These are phyloP conservation scores for Thraustochytrium sp. DNA, from an alignment of 352 stramenopile genomes.

Conservation along the genomic window DNA sequence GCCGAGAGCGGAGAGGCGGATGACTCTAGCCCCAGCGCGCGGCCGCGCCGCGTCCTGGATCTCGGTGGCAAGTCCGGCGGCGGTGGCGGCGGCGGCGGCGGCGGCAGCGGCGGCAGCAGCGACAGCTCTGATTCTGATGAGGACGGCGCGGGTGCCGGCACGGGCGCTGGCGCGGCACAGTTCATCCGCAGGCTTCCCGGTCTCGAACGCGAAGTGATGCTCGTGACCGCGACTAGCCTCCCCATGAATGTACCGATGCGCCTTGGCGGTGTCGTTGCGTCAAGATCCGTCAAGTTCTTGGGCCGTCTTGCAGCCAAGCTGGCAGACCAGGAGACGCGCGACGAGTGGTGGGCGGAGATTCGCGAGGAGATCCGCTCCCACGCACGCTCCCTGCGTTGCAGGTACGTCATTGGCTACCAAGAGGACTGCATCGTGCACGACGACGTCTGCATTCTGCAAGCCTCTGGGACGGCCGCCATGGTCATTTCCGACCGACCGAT, in stretches of 20 bases:
- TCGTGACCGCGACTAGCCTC: slow-evolving; percentile 82
- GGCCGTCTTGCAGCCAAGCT: slow-evolving; percentile 86
- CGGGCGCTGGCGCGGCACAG: not conserved
- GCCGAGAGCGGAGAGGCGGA: not conserved
- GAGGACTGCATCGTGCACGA: slow-evolving; percentile 94
- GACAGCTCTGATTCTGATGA: no score
- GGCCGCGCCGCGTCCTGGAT: no score
- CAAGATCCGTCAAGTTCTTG: slow-evolving; percentile 77
- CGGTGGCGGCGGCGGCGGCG: not conserved
- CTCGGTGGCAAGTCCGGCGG: not conserved
- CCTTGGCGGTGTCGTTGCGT: slow-evolving; percentile 72
- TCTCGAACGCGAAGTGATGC: slow-evolving; percentile 77
- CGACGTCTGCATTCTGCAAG: slow-evolving; percentile 89
- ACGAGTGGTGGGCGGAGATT: slow-evolving; percentile 95
- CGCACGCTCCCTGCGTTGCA: slow-evolving; percentile 88
- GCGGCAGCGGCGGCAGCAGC: not conserved
- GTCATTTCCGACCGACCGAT: slow-evolving; percentile 47
- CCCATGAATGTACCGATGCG: slow-evolving; percentile 59
- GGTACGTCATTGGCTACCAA: slow-evolving; percentile 90
- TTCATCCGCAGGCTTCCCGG: slow-evolving; percentile 42
- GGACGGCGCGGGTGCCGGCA: no score
- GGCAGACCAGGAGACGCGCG: slow-evolving; percentile 90
- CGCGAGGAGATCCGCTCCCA: slow-evolving; percentile 93
- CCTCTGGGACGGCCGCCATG: slow-evolving; percentile 77
- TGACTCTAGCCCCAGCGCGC: not conserved